Conservation (phyloP, 148 eudicot species). For the Chenopodium berlandieri region DNA sequence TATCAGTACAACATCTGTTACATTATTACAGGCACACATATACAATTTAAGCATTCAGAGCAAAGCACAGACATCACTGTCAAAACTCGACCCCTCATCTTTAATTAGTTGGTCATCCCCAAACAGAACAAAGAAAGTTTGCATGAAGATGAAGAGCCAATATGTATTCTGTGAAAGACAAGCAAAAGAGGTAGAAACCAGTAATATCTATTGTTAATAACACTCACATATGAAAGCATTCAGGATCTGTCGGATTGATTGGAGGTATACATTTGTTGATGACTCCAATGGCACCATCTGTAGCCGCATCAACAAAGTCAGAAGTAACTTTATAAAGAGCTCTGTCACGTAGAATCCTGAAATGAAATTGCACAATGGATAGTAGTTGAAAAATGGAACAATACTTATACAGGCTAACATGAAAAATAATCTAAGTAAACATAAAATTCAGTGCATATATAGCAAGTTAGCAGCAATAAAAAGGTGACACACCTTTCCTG, state of each 20-base stretch:
- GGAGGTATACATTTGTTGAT: slow-evolving; percentile 97
- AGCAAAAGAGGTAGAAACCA: background rate
- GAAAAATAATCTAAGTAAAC: background rate
- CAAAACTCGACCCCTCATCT: no score
- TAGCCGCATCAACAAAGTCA: slow-evolving; percentile 99
- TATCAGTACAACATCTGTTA: no score
- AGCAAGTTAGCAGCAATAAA: slow-evolving; percentile 16
- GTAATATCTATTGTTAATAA: background rate
- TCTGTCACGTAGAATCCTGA: slow-evolving; percentile 76
- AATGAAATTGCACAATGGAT: slow-evolving; percentile 6
- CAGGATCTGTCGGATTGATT: slow-evolving; percentile 98
- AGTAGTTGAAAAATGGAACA: background rate
- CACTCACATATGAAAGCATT: slow-evolving; percentile 98
- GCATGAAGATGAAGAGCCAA: background rate
- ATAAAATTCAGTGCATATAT: background rate
- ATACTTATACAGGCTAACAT: background rate
- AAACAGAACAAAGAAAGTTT: background rate
- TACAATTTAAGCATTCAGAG: no score
- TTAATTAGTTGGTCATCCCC: background rate
- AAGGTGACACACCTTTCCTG: slow-evolving; percentile 65
- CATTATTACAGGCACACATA: no score
- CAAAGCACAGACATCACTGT: no score
- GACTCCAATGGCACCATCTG: slow-evolving; percentile 92
- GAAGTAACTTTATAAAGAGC: slow-evolving; percentile 93
- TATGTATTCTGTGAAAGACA: background rate